A percentile compares a stretch with the other conserved stretches of the same genome.
These are phyloP conservation scores for Gaultheria prostrata DNA, from an alignment of 148 eudicot genomes.

Conservation along the genomic window DNA sequence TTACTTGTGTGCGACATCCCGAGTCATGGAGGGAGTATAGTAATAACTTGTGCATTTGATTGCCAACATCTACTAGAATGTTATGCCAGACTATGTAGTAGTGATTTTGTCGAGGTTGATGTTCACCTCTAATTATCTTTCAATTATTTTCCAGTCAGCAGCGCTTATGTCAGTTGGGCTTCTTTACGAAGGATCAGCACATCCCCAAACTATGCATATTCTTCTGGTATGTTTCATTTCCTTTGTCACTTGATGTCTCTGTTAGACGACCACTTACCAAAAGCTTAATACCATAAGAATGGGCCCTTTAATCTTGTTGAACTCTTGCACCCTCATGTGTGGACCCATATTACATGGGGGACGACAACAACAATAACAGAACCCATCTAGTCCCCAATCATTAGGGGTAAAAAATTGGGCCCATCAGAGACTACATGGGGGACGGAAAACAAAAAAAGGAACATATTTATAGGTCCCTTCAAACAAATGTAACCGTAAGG, in stretches of 20 bases:
- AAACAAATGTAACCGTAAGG: not conserved
- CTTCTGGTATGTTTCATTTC: slow-evolving; percentile 59
- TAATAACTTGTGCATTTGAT: not conserved
- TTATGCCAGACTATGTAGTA: not conserved
- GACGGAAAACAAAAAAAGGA: not conserved
- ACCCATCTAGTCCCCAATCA: no score
- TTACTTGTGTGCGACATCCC: no score
- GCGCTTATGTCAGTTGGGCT: slow-evolving; percentile 95
- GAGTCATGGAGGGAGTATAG: not conserved
- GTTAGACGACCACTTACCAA: not conserved
- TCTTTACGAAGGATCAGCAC: slow-evolving; percentile 92
- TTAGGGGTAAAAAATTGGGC: no score
- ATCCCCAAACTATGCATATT: slow-evolving; percentile 89
- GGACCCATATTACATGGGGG: not conserved
- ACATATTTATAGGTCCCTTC: not conserved
- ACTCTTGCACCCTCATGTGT: not conserved
- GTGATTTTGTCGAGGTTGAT: not conserved
- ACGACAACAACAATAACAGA: no score
- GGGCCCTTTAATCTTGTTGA: not conserved
- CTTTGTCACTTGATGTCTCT: not conserved
- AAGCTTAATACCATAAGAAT: not conserved
- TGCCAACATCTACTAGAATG: not conserved
- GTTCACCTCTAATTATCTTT: slow-evolving; percentile 11
- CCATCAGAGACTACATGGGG: no score
- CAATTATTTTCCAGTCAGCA: slow-evolving; percentile 64